phyloP scores from a whole-genome alignment of 2,329 filamentous ascomycete genomes.

The Coniochaeta hoffmannii region DNA sequence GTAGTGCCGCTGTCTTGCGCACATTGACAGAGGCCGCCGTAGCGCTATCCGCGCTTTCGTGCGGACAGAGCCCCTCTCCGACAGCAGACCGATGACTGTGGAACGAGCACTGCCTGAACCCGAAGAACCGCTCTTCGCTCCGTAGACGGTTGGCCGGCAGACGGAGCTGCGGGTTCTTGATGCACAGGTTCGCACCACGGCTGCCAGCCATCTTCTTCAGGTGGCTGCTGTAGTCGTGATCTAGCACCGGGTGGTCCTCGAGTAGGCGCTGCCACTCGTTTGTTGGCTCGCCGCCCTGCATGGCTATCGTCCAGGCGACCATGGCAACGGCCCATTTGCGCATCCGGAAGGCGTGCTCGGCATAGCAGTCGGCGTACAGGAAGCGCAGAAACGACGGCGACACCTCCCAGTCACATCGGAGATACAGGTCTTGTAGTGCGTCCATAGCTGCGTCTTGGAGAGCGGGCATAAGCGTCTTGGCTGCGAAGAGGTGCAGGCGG shows the following conservation, averaged over 20 bases:
- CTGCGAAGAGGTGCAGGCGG: slow-evolving; percentile 50
- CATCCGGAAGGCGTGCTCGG: slow-evolving; percentile 40
- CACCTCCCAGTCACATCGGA: slow-evolving; percentile 51
- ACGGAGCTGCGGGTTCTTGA: slow-evolving; percentile 55
- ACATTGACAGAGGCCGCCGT: neutral
- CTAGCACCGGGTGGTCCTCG: slow-evolving; percentile 35
- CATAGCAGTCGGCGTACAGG: slow-evolving; percentile 46
- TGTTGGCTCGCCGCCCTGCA: slow-evolving; percentile 24
- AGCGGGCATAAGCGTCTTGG: slow-evolving; percentile 37
- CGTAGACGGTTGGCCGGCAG: slow-evolving; percentile 47
- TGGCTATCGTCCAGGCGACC: slow-evolving; percentile 49
- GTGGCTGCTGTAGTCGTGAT: slow-evolving; percentile 43
- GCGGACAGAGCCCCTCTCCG: slow-evolving; percentile 46
- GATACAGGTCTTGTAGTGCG: slow-evolving; percentile 50
- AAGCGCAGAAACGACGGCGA: slow-evolving; percentile 41
- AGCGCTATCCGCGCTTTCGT: slow-evolving; percentile 18
- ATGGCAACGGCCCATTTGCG: slow-evolving; percentile 54
- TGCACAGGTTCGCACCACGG: slow-evolving; percentile 37
- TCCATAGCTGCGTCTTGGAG: slow-evolving; percentile 53
- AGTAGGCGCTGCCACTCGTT: slow-evolving; percentile 33
- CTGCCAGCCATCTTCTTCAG: slow-evolving; percentile 43
- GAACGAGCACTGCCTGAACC: slow-evolving; percentile 55
- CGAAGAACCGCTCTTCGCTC: slow-evolving; percentile 50
- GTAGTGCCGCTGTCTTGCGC: neutral
- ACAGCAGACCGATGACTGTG: slow-evolving; percentile 49